A percentile compares a stretch with the other conserved stretches of the same genome.
Conservation (phyloP, 345 rosid species). For the Firmiana major region DNA sequence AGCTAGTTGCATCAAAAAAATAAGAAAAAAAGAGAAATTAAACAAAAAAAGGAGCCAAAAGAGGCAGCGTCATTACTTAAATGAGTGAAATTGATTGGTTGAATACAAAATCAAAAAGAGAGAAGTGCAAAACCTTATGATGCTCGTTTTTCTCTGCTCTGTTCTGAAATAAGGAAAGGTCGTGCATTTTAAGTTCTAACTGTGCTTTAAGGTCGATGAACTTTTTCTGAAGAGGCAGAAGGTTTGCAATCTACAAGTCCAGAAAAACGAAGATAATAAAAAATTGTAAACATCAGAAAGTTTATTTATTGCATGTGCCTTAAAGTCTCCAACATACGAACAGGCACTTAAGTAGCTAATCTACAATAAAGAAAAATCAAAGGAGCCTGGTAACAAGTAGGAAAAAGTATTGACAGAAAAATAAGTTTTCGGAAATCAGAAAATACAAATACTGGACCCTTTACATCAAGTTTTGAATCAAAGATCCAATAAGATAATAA, state of each 20-base stretch:
- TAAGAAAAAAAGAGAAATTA: background rate
- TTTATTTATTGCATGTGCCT: background rate
- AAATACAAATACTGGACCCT: background rate
- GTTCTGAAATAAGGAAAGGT: slow-evolving; percentile 78
- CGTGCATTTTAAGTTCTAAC: slow-evolving; percentile 82
- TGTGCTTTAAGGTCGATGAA: slow-evolving; percentile 64
- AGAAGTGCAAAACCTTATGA: slow-evolving; percentile 65
- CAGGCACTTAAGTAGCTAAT: background rate
- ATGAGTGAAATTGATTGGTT: slow-evolving; percentile 5
- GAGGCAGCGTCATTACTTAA: slow-evolving; percentile 1
- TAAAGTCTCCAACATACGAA: background rate
- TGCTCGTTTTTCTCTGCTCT: slow-evolving; percentile 97
- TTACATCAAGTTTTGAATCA: background rate
- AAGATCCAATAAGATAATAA: background rate
- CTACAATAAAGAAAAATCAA: background rate
- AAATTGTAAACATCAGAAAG: background rate
- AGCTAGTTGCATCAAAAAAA: slow-evolving; percentile 43
- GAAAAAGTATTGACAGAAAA: background rate
- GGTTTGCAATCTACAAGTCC: slow-evolving; percentile 67
- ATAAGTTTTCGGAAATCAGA: background rate
- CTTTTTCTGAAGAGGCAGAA: slow-evolving; percentile 70
- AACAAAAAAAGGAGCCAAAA: slow-evolving; percentile 14
- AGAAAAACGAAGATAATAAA: slow-evolving; percentile 21
- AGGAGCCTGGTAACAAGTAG: background rate
- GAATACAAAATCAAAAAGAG: slow-evolving; percentile 4